These are phyloP conservation scores for Lentinula detonsa DNA, from an alignment of 768 basidiomycete genomes.

Conservation along the genomic window DNA sequence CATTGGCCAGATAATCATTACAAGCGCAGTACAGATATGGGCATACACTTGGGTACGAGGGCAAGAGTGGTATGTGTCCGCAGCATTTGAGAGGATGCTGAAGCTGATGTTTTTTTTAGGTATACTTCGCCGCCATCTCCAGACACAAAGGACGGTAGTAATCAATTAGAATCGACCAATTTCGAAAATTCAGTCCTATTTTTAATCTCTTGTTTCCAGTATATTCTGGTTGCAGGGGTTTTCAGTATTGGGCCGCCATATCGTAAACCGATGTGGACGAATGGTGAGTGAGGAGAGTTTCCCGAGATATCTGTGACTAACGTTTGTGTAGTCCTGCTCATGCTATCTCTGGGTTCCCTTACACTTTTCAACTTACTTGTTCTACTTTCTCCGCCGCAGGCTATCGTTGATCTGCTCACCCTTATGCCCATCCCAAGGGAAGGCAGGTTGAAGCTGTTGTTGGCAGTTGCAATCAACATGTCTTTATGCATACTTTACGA, in stretches of 20 bases:
- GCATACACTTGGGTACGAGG: conserved; percentile 83
- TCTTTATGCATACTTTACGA: conserved; percentile 71
- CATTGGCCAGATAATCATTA: conserved; percentile 87
- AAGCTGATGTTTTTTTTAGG: conserved; percentile 35
- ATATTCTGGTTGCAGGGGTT: conserved; percentile 92
- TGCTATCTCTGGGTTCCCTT: conserved; percentile 68
- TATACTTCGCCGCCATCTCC: conserved; percentile 62
- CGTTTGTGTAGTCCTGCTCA: conserved; percentile 58
- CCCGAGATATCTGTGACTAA: neutral
- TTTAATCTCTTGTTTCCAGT: conserved; percentile 96
- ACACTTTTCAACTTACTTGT: conserved; percentile 72
- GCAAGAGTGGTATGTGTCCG: conserved; percentile 66
- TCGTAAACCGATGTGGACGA: conserved; percentile 91
- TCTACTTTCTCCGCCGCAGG: conserved; percentile 62
- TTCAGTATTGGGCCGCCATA: conserved; percentile 99
- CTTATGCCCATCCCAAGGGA: conserved; percentile 68
- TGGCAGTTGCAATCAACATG: conserved; percentile 66
- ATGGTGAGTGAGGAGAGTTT: conserved; percentile 50
- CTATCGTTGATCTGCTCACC: conserved; percentile 58
- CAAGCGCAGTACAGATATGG: conserved; percentile 77
- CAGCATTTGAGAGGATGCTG: neutral
- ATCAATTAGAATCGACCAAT: conserved; percentile 78
- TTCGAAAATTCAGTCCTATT: conserved; percentile 93
- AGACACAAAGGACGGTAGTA: conserved; percentile 43
- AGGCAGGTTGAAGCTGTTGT: conserved; percentile 66